Conservation (phyloP, 805 yeast genomes). For the Pichia rugopelliculosa region DNA sequence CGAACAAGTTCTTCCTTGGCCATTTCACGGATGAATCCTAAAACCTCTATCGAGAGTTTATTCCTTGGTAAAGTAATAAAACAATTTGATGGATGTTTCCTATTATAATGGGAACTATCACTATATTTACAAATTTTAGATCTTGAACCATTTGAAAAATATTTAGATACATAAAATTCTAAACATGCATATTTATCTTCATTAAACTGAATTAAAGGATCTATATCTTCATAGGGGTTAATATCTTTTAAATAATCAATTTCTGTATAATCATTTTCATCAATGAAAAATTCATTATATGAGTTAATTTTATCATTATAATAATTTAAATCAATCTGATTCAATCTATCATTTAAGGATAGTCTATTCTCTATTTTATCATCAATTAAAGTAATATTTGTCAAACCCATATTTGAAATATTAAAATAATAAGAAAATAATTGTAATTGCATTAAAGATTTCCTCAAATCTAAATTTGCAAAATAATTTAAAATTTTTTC, state of each 20-base stretch:
- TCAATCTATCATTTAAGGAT: neutral
- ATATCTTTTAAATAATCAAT: too few species aligned
- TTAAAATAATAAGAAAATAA: constrained; percentile 20
- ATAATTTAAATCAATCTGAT: neutral
- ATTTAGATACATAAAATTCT: constrained; percentile 25
- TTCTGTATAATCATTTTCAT: too few species aligned
- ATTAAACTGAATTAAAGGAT: neutral
- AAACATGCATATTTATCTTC: constrained; percentile 2
- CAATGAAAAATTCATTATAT: too few species aligned
- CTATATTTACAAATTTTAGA: constrained; percentile 12
- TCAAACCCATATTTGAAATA: constrained; percentile 13
- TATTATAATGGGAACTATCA: constrained; percentile 19
- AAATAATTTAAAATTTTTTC: constrained; percentile 14
- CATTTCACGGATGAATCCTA: constrained; percentile 25
- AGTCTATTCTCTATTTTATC: neutral
- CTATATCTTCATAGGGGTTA: neutral
- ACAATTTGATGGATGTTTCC: constrained; percentile 16
- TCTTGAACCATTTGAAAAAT: constrained; percentile 21
- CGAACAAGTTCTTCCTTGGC: constrained; percentile 14
- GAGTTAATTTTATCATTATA: neutral
- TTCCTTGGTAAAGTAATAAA: constrained; percentile 16
- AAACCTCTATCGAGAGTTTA: constrained; percentile 17
- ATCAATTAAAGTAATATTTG: constrained; percentile 1
- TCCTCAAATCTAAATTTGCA: constrained; percentile 19
- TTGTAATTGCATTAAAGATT: constrained; percentile 26